phyloP scores from a whole-genome alignment of 2,329 filamentous ascomycete species.

The Diaporthe sp. region DNA sequence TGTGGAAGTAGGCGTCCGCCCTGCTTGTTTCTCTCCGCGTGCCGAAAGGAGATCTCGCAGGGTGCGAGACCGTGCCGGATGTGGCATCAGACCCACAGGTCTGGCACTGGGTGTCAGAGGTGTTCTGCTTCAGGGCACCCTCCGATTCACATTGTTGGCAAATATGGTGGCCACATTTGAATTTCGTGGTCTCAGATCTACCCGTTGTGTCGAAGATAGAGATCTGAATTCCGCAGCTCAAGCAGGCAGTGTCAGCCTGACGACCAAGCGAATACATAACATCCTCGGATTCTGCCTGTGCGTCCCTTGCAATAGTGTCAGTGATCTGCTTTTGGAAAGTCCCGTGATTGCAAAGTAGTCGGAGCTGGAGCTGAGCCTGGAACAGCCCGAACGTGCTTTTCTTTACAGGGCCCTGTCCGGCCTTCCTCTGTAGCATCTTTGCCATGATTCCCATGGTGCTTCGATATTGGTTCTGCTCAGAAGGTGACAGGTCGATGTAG shows the following conservation, averaged over 20 bases:
- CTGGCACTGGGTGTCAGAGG: neutral
- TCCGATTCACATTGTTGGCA: neutral
- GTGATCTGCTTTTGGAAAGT: neutral
- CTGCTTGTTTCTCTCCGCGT: neutral
- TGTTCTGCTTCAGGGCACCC: neutral
- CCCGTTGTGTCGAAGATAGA: neutral
- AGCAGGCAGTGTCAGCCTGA: neutral
- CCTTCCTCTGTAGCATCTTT: neutral
- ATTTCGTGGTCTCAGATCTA: neutral
- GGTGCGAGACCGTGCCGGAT: neutral
- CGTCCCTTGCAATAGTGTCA: neutral
- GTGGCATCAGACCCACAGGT: neutral
- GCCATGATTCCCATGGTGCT: neutral
- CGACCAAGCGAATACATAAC: constrained; percentile 24
- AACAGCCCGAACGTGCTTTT: neutral
- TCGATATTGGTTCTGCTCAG: neutral
- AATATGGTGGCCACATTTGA: neutral
- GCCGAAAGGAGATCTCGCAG: neutral
- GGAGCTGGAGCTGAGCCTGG: constrained; percentile 12
- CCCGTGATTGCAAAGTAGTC: constrained; percentile 14
- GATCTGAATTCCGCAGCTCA: neutral
- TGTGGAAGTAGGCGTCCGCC: neutral
- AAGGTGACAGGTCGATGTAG: neutral
- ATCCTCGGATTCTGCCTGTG: neutral
- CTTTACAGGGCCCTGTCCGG: neutral